Percentiles rank a stretch among this genome's conserved stretches.
Evolutionary conservation across 2,329 filamentous ascomycete genomes (phyloP).

Genomic region (Coniochaeta sp.): DNA sequence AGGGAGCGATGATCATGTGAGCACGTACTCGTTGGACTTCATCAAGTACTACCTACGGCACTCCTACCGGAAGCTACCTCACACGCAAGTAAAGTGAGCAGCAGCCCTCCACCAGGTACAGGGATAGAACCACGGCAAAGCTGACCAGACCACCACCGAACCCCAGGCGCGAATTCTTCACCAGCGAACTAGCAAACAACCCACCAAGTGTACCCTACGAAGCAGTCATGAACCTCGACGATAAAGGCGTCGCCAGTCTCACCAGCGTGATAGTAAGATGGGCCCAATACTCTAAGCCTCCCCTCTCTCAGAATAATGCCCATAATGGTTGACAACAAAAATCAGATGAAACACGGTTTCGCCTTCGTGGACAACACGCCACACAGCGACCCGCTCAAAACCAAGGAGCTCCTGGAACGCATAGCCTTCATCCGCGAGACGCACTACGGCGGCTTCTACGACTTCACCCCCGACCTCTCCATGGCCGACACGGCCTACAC

Average conservation of each 20-base stretch:
- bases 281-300: too few species aligned
- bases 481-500: conserved; percentile 92
- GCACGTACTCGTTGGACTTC: conserved; percentile 60
- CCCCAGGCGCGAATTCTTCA: conserved; percentile 20
- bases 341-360: conserved; percentile 65
- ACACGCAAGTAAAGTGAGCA: conserved; percentile 13
- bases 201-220: conserved; percentile 56
- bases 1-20: conserved; percentile 65
- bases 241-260: conserved; percentile 51
- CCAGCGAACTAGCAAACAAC: conserved; percentile 25
- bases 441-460: conserved; percentile 75
- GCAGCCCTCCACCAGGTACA: too few species aligned
- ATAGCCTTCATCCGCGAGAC: conserved; percentile 86
- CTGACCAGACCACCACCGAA: too few species aligned
- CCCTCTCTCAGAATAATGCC: too few species aligned
- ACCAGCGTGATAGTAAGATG: conserved; percentile 55
- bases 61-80: conserved; percentile 25
- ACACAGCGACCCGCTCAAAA: conserved; percentile 56
- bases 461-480: conserved; percentile 84
- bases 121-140: too few species aligned
- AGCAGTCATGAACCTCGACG: conserved; percentile 45
- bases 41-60: conserved; percentile 38
- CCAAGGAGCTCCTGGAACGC: conserved; percentile 65
- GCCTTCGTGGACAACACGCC: conserved; percentile 70
- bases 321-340: too few species aligned